Evolutionary conservation across 257 asterid genomes (phyloP), one percentile per base, ranked within the genome.

Genomic region (Ocimum tenuiflorum): DNA sequence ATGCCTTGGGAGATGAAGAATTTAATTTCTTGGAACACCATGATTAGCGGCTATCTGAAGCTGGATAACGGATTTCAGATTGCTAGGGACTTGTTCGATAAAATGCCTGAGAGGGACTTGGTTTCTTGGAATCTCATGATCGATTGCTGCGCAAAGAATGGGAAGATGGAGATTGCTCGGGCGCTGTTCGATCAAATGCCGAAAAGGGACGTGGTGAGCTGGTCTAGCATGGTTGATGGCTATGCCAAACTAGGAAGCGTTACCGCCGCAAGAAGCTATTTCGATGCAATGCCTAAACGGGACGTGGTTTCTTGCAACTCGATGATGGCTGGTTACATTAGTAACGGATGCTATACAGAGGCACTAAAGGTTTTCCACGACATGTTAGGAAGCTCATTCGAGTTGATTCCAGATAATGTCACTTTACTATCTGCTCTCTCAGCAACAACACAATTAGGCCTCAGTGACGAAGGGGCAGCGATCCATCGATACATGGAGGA

Each of bases 111-210:
- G 8, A 83, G 86, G 53, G 95, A 91, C 71, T 78, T 83, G 79
- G 94, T 91, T 78, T 86, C 98, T 22, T 89, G 91, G 95, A 91
- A 91, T 68, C 82, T 85, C 64, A 83, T 85, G 92, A 74, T 85
- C 53, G 89, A 80, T 83, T 83, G 88, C 31, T 86, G 88, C 39
- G 86, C 80, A 1, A 81, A 89, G 81, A 75, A 78, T 71, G 89
- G 87, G 46, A 78, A 78, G 70, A 71, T 80, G 76, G 80, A 73
- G 49, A 19, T 67, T 71, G 96, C 96, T 23, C 74, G 50, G 24
- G 46, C 23, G 51, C 63, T 91, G 78, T 89, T 91, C 72, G 83
- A 81, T 42, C 75, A 24, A 61, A 91, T 89, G 91, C 67, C 86
- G 0, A 49, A 78, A 39, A 85, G 79, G 71, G 95, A 91, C 58